Percentiles rank a stretch among this genome's conserved stretches.
These are phyloP conservation scores for Moringa oleifera DNA, from an alignment of 345 rosid species.

Conservation along the genomic window DNA sequence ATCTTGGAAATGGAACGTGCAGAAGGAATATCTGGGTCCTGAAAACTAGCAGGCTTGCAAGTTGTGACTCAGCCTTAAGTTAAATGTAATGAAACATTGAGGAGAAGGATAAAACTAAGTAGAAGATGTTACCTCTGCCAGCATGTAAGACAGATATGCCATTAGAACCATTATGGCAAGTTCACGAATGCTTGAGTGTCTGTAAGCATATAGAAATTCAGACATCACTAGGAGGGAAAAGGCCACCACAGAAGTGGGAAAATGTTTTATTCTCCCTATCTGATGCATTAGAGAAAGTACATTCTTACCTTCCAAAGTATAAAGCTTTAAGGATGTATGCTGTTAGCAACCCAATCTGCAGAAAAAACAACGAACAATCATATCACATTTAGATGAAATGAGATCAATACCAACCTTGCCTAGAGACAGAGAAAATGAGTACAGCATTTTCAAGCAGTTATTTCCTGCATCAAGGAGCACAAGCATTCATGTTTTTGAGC, in stretches of 20 bases:
- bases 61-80: not conserved
- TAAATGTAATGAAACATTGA: not conserved
- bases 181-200: slow-evolving; percentile 79
- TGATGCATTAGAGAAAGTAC: too few relatives aligned
- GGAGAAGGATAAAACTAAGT: not conserved
- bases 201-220: slow-evolving; percentile 21
- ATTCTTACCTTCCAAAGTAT: slow-evolving; percentile 56
- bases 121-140: slow-evolving; percentile 74
- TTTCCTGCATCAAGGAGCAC: too few relatives aligned
- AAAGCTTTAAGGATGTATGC: slow-evolving; percentile 55
- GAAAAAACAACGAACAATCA: slow-evolving; percentile 3
- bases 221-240: not conserved
- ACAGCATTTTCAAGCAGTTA: too few relatives aligned
- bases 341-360: slow-evolving; percentile 73
- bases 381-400: too few relatives aligned
- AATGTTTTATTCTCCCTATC: too few relatives aligned
- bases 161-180: slow-evolving; percentile 66
- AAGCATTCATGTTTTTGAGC: too few relatives aligned
- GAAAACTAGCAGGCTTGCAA: too few relatives aligned
- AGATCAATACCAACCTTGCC: not conserved
- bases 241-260: too few relatives aligned
- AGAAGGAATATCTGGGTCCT: too few relatives aligned
- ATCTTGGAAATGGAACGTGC: too few relatives aligned
- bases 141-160: slow-evolving; percentile 85
- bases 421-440: too few relatives aligned